Percentiles rank a stretch among this genome's conserved stretches.
Conservation (phyloP, 1,284 basidiomycete genomes). For the Gymnopus androsaceus region DNA sequence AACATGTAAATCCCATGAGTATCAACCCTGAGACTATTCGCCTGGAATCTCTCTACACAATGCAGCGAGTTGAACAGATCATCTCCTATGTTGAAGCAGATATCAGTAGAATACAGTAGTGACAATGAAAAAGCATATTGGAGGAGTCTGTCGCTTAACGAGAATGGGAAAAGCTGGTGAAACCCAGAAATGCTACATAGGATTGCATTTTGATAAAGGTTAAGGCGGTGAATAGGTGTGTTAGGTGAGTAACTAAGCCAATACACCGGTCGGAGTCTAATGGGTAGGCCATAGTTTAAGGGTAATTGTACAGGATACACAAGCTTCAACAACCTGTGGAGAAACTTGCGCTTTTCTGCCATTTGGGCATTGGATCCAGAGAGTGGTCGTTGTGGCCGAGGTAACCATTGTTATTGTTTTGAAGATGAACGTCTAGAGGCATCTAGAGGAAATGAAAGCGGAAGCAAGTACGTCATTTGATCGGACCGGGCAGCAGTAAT, state of each 20-base stretch:
- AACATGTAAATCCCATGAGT: conserved; percentile 68
- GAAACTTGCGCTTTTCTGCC: conserved; percentile 8
- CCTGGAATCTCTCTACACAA: conserved; percentile 62
- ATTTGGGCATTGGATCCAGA: neutral
- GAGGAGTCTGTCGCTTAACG: conserved; percentile 81
- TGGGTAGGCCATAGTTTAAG: conserved; percentile 62
- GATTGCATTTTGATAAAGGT: conserved; percentile 65
- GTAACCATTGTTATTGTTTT: too few relatives aligned
- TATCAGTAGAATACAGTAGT: conserved; percentile 73
- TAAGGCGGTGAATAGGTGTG: conserved; percentile 76
- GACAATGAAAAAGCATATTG: conserved; percentile 80
- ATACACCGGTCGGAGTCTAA: conserved; percentile 72
- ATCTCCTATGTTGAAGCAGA: neutral
- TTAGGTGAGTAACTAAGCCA: conserved; percentile 16
- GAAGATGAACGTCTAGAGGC: too few relatives aligned
- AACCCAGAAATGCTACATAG: conserved; percentile 71
- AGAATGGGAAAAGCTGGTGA: conserved; percentile 66
- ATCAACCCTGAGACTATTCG: conserved; percentile 72
- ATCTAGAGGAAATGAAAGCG: too few relatives aligned
- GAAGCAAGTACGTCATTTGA: too few relatives aligned
- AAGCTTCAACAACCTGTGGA: conserved; percentile 19
- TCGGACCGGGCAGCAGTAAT: too few relatives aligned
- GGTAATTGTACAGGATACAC: conserved; percentile 56
- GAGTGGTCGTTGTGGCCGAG: neutral
- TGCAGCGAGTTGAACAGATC: neutral